Base-by-base conservation (phyloP, 305 asterid species). In the Fraxinus paxiana region DNA sequence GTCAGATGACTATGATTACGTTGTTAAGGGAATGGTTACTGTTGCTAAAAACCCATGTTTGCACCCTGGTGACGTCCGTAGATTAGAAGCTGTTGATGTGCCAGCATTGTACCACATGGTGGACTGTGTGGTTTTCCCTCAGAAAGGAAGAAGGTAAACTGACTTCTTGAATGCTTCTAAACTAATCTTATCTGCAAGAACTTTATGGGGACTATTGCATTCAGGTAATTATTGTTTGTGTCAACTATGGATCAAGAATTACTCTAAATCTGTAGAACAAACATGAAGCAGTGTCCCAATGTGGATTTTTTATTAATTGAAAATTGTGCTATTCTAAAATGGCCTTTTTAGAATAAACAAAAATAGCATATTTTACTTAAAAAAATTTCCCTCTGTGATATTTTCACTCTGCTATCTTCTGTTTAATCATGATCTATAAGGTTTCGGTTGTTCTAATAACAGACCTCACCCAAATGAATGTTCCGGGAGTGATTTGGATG, bases 401-500 rank as follows among this genome's bases (percentile, higher is more conserved):
- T 20, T 61, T 56, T 6, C 28, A 5, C 4, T 18, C 31, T 18
- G 13, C 24, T 59, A 5, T 22, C 28, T 59, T 59, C 12, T 59
- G 69, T 20, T 17, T 63, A 24, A 24, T 63, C 33, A 1, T 63
- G 5, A 24, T 20, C 31, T 24, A 10, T 22, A 24, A 63, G 13
- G 72, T 22, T 26, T 9, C 17, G n/a, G 6, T 63, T 63, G 18
- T 22, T 20, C 30, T 54, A 30, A 33, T 63, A 6, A 51, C 81
- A 84, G 90, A 79, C 90, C 90, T 75, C 90, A 88, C 81, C 89
- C 90, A 18, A 86, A 86, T 78, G 90, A 88, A 88, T 88, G 90
- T 73, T 88, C 89, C 46, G 90, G 90, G 34, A 86, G 88, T 22
- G 91, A 88, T 81, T 80, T 87, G 85, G 90, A 87, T 80, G 90